These are phyloP conservation scores for Peronospora destructor DNA, from an alignment of 352 stramenopile species.

Conservation along the genomic window DNA sequence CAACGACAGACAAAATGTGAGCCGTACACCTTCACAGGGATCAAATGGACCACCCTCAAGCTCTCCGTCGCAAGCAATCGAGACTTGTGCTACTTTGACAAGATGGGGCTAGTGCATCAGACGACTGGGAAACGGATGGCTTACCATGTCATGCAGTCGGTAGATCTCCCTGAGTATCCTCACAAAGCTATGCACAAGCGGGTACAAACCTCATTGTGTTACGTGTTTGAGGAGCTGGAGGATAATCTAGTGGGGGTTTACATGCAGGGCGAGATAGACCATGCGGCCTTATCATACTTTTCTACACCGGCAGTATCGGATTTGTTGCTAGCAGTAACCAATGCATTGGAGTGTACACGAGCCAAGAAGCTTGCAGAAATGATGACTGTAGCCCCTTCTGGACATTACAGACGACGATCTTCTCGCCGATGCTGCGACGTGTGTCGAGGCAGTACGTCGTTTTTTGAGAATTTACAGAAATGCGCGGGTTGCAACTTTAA, in stretches of 20 bases:
- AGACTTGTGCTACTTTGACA: constrained; percentile 46
- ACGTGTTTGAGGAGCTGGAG: constrained; percentile 36
- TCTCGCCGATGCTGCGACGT: constrained; percentile 26
- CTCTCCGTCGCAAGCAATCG: constrained; percentile 32
- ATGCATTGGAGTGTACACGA: constrained; percentile 25
- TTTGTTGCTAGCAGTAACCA: constrained; percentile 22
- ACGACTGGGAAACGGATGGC: constrained; percentile 30
- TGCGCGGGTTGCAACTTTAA: constrained; percentile 28
- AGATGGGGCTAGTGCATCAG: constrained; percentile 33
- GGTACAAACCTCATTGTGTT: constrained; percentile 26
- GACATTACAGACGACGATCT: constrained; percentile 8
- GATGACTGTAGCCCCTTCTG: constrained; percentile 13
- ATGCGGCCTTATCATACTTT: constrained; percentile 23
- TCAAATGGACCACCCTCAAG: constrained; percentile 39
- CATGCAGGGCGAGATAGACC: constrained; percentile 30
- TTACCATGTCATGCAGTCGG: constrained; percentile 41
- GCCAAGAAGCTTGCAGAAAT: constrained; percentile 32
- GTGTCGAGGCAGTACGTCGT: constrained; percentile 23
- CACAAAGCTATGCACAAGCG: constrained; percentile 26
- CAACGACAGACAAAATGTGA: constrained; percentile 25
- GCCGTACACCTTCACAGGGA: constrained; percentile 34
- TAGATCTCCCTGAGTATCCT: constrained; percentile 28
- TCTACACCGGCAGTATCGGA: constrained; percentile 22
- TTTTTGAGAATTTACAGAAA: constrained; percentile 25
- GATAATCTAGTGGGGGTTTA: constrained; percentile 28